Evolutionary conservation across 257 asterid species (phyloP), one percentile per base, ranked within the genome.

Genomic region (Nicotiana tabacum): DNA sequence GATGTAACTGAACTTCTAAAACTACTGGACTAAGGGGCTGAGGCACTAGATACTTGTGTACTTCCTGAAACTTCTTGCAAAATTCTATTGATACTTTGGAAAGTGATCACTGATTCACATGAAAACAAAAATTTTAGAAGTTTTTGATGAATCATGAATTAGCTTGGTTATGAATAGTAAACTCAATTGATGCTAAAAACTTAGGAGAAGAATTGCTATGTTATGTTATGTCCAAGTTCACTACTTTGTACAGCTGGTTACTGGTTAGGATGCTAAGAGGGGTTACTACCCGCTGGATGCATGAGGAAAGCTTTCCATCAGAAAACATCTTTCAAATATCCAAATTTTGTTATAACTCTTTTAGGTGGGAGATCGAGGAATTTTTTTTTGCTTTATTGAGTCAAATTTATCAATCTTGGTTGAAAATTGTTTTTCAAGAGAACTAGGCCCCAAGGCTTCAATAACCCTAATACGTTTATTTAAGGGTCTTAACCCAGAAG

Each of bases 11-110:
- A 43, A 43, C 58, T 43, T 70, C 78, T 46, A 9, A 70, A 70
- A 39, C 78, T 70, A 39, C 33, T 70, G 27, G 35, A 70, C 12
- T 70, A 43, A 70, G 35, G 78, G 24, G 12, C 43, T 24, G 35
- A 70, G 78, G 57, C 78, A n/a, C 57, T n/a, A 69, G 15, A 39
- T 70, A 70, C 78, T 39, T 70, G 57, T 48, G 78, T 70, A 43
- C 78, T 70, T 7, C 58, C 35, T 70, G n/a, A 13, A 70, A 70
- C 35, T 6, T 70, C 58, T 68, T 70, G 78, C 58, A 56, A 5
- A 39, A 10, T 70, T 70, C 2, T 70, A 24, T 39, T 21, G 35
- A 43, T 70, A 13, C 58, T 70, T 70, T 24, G 58, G 33, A 21
- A 70, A 39, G 78, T 69, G 77, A 11, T 39, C 58, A 43, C 35